Evolutionary conservation across 2,329 filamentous ascomycete species (phyloP).

Genomic region (Alternaria triticimaculans): DNA sequence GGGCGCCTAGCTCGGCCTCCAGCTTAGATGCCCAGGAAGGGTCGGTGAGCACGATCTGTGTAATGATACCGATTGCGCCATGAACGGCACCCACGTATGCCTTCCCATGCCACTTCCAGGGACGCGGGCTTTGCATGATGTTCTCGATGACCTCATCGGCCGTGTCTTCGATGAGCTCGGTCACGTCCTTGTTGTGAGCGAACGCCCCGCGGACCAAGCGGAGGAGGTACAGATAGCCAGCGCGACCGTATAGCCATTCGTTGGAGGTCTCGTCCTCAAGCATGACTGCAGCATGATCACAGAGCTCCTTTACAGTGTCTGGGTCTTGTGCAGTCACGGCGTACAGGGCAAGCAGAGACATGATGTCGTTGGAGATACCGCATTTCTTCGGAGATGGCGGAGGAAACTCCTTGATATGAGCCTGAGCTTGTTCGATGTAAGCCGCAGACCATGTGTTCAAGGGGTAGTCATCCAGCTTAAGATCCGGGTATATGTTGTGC

Average conservation of each 20-base stretch:
- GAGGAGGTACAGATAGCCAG: constrained; percentile 72
- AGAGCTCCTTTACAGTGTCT: constrained; percentile 58
- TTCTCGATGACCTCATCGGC: constrained; percentile 64
- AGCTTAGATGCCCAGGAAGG: constrained; percentile 62
- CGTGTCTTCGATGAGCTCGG: constrained; percentile 61
- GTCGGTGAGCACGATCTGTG: constrained; percentile 69
- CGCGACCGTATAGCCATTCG: constrained; percentile 71
- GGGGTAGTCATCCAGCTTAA: constrained; percentile 54
- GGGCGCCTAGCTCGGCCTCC: constrained; percentile 58
- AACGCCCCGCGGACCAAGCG: constrained; percentile 67
- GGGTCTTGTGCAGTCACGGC: constrained; percentile 58
- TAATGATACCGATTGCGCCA: constrained; percentile 72
- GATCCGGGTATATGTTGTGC: constrained; percentile 56
- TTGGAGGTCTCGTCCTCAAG: constrained; percentile 59
- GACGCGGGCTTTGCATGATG: constrained; percentile 62
- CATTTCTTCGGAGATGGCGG: constrained; percentile 56
- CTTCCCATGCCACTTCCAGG: constrained; percentile 71
- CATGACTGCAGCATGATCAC: constrained; percentile 58
- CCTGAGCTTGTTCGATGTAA: constrained; percentile 58
- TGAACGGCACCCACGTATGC: constrained; percentile 71
- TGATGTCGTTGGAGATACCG: constrained; percentile 59
- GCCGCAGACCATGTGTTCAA: constrained; percentile 59
- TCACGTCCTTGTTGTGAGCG: constrained; percentile 54
- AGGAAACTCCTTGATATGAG: constrained; percentile 57
- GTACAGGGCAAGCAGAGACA: constrained; percentile 57